Evolutionary conservation across 768 basidiomycete species (phyloP), one percentile per base, ranked within the genome.

Genomic region (Termitomyces heimii): DNA sequence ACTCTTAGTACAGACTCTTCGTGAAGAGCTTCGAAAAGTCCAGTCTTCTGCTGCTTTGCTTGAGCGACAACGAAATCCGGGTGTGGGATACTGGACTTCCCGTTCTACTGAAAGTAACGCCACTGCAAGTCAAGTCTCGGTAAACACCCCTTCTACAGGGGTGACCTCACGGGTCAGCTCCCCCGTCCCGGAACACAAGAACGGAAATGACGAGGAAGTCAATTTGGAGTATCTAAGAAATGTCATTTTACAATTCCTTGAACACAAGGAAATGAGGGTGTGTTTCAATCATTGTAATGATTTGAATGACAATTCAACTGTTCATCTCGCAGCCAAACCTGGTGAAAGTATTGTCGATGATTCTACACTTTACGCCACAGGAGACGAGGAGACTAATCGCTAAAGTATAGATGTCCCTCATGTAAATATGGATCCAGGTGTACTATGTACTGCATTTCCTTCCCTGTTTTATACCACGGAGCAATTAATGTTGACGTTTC

Each of bases 211-310:
- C 44, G 95, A 96, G 67, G 96, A 96, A 60, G 82, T 98, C 54
- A 98, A 96, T 66, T 75, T 96, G 8, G 97, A 98, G 73, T 99
- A 99, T 71, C 71, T 99, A 46, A 81, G 97, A 57, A 98, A 98
- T 70, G 90, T 98, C 32, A 93, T 98, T 56, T 70, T 99, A 46
- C 97, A 98, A 69, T 99, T 99, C 75, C 77, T 99, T 50, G 97
- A 99, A 68, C 92, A 98, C 73, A 94, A 96, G 69, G 94, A 98
- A 70, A 98, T 98, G 94, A 81, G 97, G 73, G 94, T 94, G 67
- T 68, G 92, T 75, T 22, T 40, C 4, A 26, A 43, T n/a, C 18
- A 12, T 39, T 26, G 37, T 29, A 39, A 46, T 49, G 3, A n/a
- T 20, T 42, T 37, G 5, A 26, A 13, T 26, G 34, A 20, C 31